Evolutionary conservation across 495 filamentous ascomycete species (phyloP).

Genomic region (Xylaria cubensis): DNA sequence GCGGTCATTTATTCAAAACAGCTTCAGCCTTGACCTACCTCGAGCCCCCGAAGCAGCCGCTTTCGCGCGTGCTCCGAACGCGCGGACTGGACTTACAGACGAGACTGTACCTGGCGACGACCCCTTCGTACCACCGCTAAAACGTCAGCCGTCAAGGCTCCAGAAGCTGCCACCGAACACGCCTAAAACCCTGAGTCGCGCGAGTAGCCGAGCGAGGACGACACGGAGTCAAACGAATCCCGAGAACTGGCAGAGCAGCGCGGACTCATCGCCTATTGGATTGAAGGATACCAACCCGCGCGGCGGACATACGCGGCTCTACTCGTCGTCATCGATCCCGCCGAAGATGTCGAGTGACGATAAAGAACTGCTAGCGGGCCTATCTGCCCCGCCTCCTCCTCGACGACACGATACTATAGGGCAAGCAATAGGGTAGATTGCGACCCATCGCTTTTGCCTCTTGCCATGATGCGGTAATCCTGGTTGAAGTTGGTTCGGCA

Average conservation of each 20-base stretch:
- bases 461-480: neutral
- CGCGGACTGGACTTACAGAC: constrained; percentile 55
- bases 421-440: constrained; percentile 49
- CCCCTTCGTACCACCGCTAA: constrained; percentile 50
- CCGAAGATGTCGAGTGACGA: constrained; percentile 47
- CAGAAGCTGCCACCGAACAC: constrained; percentile 49
- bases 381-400: constrained; percentile 49
- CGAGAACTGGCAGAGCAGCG: constrained; percentile 39
- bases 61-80: constrained; percentile 55
- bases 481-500: constrained; percentile 10
- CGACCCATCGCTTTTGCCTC: neutral
- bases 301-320: constrained; percentile 43
- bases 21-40: constrained; percentile 51
- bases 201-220: constrained; percentile 41
- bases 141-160: constrained; percentile 49
- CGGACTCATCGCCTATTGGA: constrained; percentile 29
- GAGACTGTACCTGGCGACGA: constrained; percentile 56
- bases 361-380: constrained; percentile 42
- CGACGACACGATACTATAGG: constrained; percentile 49
- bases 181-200: constrained; percentile 28
- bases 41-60: constrained; percentile 48
- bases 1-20: constrained; percentile 38
- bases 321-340: constrained; percentile 50
- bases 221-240: constrained; percentile 52
- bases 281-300: constrained; percentile 26